Conservation (phyloP, 2,329 filamentous ascomycete species). For the Ophiosphaerella korrae region DNA sequence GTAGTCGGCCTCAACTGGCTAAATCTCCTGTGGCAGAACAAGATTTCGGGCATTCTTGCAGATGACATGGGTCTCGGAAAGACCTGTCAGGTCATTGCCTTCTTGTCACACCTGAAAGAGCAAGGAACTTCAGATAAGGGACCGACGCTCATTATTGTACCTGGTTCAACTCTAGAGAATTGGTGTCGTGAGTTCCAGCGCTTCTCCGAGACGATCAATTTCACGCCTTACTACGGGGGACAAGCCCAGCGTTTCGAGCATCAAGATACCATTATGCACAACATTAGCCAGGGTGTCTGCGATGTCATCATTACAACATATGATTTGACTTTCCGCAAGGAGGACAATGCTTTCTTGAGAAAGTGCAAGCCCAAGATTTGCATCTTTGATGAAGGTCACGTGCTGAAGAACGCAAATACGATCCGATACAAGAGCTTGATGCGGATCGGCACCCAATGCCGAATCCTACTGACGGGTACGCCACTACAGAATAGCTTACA, state of each 20-base stretch:
- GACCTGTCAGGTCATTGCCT: constrained; percentile 93
- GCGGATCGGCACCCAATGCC: constrained; percentile 78
- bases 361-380: constrained; percentile 62
- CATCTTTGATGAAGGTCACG: constrained; percentile 94
- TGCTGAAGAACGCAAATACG: constrained; percentile 86
- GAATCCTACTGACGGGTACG: constrained; percentile 86
- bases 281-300: constrained; percentile 60
- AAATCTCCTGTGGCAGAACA: constrained; percentile 76
- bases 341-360: constrained; percentile 68
- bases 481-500: constrained; percentile 93
- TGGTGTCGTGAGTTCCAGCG: constrained; percentile 89
- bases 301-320: constrained; percentile 76
- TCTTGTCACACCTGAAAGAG: constrained; percentile 82
- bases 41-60: constrained; percentile 86
- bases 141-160: constrained; percentile 85
- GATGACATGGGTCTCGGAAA: constrained; percentile 97
- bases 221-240: constrained; percentile 74
- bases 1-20: constrained; percentile 96
- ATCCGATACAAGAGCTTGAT: constrained; percentile 80
- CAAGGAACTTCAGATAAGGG: constrained; percentile 62
- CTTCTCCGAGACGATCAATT: constrained; percentile 78
- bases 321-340: constrained; percentile 64
- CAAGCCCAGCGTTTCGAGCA: constrained; percentile 71
- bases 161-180: constrained; percentile 91
- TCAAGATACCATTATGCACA: constrained; percentile 68